These are phyloP conservation scores for Ogataea sp. DNA, from an alignment of 805 yeast species.

Conservation along the genomic window DNA sequence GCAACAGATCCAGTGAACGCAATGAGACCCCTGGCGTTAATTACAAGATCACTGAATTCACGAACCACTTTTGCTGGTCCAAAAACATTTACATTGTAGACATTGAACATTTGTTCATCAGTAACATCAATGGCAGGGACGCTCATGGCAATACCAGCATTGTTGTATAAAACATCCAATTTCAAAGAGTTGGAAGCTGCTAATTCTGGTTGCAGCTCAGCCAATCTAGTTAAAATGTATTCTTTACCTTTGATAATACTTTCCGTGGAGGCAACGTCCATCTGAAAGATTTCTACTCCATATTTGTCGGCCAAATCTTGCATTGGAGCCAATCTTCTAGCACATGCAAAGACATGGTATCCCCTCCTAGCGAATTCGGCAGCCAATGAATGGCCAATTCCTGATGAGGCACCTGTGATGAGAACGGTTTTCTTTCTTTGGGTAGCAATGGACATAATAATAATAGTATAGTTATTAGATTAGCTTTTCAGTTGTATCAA, in stretches of 20 bases:
- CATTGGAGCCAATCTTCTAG: slow-evolving; percentile 60
- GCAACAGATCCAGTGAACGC: slow-evolving; percentile 70
- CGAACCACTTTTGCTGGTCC: slow-evolving; percentile 61
- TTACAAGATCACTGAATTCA: slow-evolving; percentile 44
- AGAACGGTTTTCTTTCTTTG: slow-evolving; percentile 30
- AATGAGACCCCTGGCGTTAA: slow-evolving; percentile 55
- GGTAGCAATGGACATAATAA: no score
- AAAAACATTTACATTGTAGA: slow-evolving; percentile 59
- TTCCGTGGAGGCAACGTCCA: slow-evolving; percentile 51
- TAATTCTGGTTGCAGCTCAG: no score
- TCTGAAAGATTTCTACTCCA: slow-evolving; percentile 36
- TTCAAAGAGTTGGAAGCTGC: no score
- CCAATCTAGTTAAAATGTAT: no score
- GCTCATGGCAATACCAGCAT: slow-evolving; percentile 56
- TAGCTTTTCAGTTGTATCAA: no score
- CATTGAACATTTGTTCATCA: slow-evolving; percentile 44
- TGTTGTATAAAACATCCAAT: slow-evolving; percentile 58
- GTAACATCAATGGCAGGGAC: slow-evolving; percentile 62
- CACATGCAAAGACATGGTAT: slow-evolving; percentile 61
- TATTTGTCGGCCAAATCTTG: slow-evolving; percentile 32
- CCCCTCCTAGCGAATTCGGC: slow-evolving; percentile 36
- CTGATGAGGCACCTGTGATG: slow-evolving; percentile 54
- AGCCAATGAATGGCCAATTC: slow-evolving; percentile 46
- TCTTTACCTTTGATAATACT: slow-evolving; percentile 38
- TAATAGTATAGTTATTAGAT: no score